Base-by-base conservation (phyloP, 2,329 filamentous ascomycete genomes). In the Penicillium sp. region DNA sequence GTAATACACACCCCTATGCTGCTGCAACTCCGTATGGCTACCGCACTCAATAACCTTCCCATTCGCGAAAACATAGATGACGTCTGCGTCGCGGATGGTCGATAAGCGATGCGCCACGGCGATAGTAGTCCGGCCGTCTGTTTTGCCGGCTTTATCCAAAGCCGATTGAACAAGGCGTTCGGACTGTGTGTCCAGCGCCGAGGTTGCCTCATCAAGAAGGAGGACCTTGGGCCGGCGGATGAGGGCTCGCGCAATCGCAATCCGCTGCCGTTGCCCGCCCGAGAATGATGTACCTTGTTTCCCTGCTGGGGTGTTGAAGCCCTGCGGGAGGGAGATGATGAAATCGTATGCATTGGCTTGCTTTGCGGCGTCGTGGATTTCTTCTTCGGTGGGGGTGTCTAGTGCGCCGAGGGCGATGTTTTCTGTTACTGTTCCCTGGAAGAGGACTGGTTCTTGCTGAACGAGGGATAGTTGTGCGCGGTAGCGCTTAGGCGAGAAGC, bases 91-190 rank as follows among this genome's bases (percentile, higher is more conserved):
- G 75, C 86, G 90, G 78, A 97, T 94, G 8, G 93, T 96, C 1
- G 91, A 93, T 5, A 97, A 84, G 68, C 92, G 88, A 79, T 97
- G 93, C 31, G 93, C 93, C 73, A 97, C 96, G 3, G 91, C 90
- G 21, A 74, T 65, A 7, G 70, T 70, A 0, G 71, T 73, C 7
- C 64, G 62, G 1, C 63, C 91, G 13, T 56, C 53, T 26, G 31
- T 35, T n/a, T 58, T 58, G 17, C 56, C 56, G 1, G 35, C 56
- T 11, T 23, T 45, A 31, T 58, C 67, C 11, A 73, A 57, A 8
- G 67, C 70, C 0, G 64, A 59, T 49, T 72, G 70, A 6, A 86
- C 73, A 5, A 81, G 66, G 3, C 70, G 68, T 11, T 82, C 81
- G 17, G 76, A 80, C 65, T 82, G 78, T 0, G 78, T 76, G 58